Evolutionary conservation across 2,329 filamentous ascomycete species (phyloP).

Genomic region (Xylariales sp.): DNA sequence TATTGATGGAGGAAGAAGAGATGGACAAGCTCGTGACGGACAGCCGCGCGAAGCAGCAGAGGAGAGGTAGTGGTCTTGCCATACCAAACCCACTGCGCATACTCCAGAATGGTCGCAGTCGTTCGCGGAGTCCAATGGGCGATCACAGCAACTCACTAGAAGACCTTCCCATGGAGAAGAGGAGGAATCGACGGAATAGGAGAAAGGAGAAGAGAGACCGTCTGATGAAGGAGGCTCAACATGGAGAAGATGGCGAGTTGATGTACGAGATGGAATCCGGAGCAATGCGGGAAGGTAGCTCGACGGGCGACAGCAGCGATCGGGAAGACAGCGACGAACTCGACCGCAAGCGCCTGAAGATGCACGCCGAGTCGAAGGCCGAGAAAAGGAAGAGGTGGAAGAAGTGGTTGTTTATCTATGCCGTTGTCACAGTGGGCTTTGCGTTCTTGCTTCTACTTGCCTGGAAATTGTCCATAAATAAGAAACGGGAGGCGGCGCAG

Average conservation of each 20-base stretch:
- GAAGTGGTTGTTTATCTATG: constrained; percentile 50
- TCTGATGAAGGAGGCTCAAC: constrained; percentile 46
- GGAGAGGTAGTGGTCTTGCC: constrained; percentile 45
- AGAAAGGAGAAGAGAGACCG: constrained; percentile 49
- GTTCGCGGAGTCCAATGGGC: constrained; percentile 6
- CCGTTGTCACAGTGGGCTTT: constrained; percentile 48
- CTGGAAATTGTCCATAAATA: constrained; percentile 52
- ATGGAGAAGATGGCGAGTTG: constrained; percentile 68
- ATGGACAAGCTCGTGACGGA: constrained; percentile 55
- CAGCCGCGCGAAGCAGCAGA: constrained; percentile 37
- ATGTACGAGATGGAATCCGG: constrained; percentile 80
- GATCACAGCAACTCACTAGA: constrained; percentile 40
- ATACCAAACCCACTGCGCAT: constrained; percentile 45
- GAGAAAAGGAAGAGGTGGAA: constrained; percentile 49
- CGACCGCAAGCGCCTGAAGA: constrained; percentile 47
- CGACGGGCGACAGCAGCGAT: constrained; percentile 58
- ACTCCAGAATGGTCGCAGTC: constrained; percentile 34
- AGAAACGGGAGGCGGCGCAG: constrained; percentile 29
- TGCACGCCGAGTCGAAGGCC: constrained; percentile 41
- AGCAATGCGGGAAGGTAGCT: constrained; percentile 61
- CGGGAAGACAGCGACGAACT: constrained; percentile 55
- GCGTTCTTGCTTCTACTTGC: constrained; percentile 51
- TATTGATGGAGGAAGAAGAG: constrained; percentile 74
- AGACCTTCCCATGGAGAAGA: constrained; percentile 46
- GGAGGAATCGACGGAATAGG: constrained; percentile 43